Evolutionary conservation across 495 filamentous ascomycete species (phyloP).

Genomic region (Penicillium diatomitis): DNA sequence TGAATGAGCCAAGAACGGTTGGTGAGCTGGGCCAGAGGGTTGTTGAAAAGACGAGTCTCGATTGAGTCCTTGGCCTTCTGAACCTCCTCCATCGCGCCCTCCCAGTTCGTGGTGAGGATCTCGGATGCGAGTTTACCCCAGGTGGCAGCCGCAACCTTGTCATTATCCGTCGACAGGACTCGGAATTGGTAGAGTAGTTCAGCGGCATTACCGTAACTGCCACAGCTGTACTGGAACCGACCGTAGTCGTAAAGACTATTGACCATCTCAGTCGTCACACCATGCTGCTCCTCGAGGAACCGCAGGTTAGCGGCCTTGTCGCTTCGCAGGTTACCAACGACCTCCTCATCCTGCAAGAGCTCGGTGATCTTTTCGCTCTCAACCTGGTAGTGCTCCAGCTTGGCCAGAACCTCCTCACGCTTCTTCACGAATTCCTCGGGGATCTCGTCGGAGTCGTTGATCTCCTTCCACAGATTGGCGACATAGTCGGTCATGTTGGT

Average conservation of each 20-base stretch:
- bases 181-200: slow-evolving; percentile 93
- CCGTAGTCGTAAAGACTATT: slow-evolving; percentile 89
- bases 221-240: slow-evolving; percentile 92
- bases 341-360: slow-evolving; percentile 74
- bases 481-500: slow-evolving; percentile 99
- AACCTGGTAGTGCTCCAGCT: slow-evolving; percentile 70
- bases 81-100: slow-evolving; percentile 90
- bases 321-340: slow-evolving; percentile 76
- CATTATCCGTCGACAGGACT: slow-evolving; percentile 93
- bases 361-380: slow-evolving; percentile 78
- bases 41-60: slow-evolving; percentile 86
- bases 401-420: slow-evolving; percentile 77
- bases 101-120: slow-evolving; percentile 90
- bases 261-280: slow-evolving; percentile 88
- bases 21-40: slow-evolving; percentile 85
- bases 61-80: slow-evolving; percentile 88
- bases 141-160: slow-evolving; percentile 87
- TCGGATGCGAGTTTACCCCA: slow-evolving; percentile 96
- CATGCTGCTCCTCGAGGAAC: slow-evolving; percentile 89
- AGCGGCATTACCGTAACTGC: slow-evolving; percentile 77
- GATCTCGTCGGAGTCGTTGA: slow-evolving; percentile 67
- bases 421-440: slow-evolving; percentile 80
- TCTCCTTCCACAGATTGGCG: slow-evolving; percentile 74
- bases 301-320: slow-evolving; percentile 97
- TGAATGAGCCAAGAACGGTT: slow-evolving; percentile 96